Conservation (phyloP, 2,329 filamentous ascomycete genomes). For the Xylariaceae sp. region DNA sequence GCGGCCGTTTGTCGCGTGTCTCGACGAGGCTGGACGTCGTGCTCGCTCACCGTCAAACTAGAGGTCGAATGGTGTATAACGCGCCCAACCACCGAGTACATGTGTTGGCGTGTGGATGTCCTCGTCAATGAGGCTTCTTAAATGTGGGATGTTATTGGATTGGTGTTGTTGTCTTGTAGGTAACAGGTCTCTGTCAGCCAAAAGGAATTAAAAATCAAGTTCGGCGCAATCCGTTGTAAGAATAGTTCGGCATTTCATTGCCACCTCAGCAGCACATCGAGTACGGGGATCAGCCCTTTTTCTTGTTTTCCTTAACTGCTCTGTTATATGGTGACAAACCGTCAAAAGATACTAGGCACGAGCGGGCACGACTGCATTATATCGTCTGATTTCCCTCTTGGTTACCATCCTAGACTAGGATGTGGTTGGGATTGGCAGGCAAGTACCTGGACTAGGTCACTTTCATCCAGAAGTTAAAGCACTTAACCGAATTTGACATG, state of each 20-base stretch:
- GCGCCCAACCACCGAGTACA: slow-evolving; percentile 44
- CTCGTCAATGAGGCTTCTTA: slow-evolving; percentile 33
- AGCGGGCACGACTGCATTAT: slow-evolving; percentile 51
- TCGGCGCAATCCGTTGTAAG: slow-evolving; percentile 35
- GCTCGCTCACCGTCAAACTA: slow-evolving; percentile 35
- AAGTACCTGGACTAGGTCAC: slow-evolving; percentile 49
- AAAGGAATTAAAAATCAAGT: slow-evolving; percentile 37
- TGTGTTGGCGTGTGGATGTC: slow-evolving; percentile 40
- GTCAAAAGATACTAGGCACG: slow-evolving; percentile 41
- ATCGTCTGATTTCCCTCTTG: slow-evolving; percentile 54
- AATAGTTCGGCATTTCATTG: slow-evolving; percentile 39
- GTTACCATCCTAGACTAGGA: slow-evolving; percentile 41
- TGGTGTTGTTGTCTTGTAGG: slow-evolving; percentile 34
- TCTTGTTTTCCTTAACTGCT: slow-evolving; percentile 43
- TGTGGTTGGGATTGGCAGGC: slow-evolving; percentile 46
- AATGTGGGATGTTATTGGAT: slow-evolving; percentile 20
- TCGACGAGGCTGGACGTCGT: slow-evolving; percentile 41
- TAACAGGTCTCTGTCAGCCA: slow-evolving; percentile 34
- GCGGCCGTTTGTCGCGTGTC: slow-evolving; percentile 40
- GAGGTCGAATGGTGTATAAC: slow-evolving; percentile 39
- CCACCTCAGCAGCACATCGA: slow-evolving; percentile 38
- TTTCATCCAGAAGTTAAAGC: slow-evolving; percentile 54
- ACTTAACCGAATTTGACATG: slow-evolving; percentile 54
- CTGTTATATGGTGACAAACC: slow-evolving; percentile 45
- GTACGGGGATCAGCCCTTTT: slow-evolving; percentile 43